phyloP scores from a whole-genome alignment of 176 grass and related monocot genomes.

The Aegilops sharonensis region DNA sequence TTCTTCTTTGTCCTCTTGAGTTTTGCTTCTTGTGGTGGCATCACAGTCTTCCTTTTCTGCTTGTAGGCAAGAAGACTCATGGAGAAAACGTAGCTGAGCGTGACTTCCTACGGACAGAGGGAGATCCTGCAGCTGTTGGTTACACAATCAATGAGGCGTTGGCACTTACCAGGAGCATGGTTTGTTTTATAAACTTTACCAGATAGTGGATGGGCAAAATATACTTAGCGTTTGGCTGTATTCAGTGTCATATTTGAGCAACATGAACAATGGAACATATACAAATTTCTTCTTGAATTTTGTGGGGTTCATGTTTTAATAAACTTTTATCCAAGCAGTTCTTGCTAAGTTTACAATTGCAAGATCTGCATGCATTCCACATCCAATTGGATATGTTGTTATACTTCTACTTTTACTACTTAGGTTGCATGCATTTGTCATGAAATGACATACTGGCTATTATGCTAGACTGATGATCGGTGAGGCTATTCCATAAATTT shows the following conservation, averaged over 20 bases:
- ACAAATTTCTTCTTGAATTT: neutral
- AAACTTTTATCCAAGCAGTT: neutral
- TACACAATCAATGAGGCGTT: conserved; percentile 94
- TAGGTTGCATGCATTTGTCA: neutral
- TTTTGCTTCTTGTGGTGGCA: conserved; percentile 29
- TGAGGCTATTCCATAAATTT: conserved; percentile 1
- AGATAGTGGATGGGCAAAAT: neutral
- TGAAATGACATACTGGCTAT: neutral
- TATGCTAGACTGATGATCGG: neutral
- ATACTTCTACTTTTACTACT: neutral
- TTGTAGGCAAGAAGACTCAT: conserved; percentile 54
- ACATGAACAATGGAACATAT: neutral
- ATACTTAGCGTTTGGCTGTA: neutral
- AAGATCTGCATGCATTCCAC: neutral
- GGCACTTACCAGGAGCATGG: conserved; percentile 88
- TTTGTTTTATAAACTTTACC: conserved; percentile 45
- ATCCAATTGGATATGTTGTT: neutral
- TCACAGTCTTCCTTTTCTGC: conserved; percentile 19
- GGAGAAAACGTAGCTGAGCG: conserved; percentile 69
- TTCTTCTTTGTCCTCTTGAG: conserved; percentile 9
- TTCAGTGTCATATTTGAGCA: neutral
- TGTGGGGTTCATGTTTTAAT: neutral
- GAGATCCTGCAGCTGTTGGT: conserved; percentile 84
- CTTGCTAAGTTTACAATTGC: neutral
- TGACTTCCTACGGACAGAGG: conserved; percentile 90